These are phyloP conservation scores for Lactarius trivialis DNA, from an alignment of 768 basidiomycete genomes.

Conservation along the genomic window DNA sequence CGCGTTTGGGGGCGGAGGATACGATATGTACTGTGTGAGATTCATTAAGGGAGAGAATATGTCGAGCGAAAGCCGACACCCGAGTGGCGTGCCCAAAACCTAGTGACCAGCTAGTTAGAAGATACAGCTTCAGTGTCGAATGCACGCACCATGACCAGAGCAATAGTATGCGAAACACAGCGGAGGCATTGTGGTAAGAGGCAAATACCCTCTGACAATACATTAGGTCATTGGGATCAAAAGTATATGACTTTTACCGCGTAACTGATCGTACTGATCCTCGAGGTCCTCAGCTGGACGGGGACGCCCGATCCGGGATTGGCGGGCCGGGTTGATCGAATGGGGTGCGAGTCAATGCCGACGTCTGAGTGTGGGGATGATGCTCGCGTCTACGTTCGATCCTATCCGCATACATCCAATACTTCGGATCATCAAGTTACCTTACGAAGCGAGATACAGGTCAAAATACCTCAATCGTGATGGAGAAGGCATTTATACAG, in stretches of 20 bases:
- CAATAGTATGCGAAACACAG: constrained; percentile 61
- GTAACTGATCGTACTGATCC: no score
- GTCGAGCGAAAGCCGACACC: constrained; percentile 64
- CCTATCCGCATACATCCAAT: neutral
- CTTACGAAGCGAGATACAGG: neutral
- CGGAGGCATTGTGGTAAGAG: neutral
- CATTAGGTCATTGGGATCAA: no score
- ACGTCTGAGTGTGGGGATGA: neutral
- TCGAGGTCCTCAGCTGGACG: no score
- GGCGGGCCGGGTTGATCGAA: neutral
- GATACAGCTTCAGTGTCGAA: neutral
- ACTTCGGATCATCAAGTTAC: neutral
- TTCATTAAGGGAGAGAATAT: constrained; percentile 44
- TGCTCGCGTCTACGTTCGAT: neutral
- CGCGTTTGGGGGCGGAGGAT: constrained; percentile 66
- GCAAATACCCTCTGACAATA: neutral
- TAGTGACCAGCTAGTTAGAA: constrained; percentile 24
- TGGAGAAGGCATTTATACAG: neutral
- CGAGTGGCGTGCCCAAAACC: constrained; percentile 84
- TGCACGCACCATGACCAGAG: constrained; percentile 56
- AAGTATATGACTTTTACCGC: no score
- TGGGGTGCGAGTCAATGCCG: no score
- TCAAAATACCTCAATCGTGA: neutral
- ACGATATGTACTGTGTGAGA: constrained; percentile 53
- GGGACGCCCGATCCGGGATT: no score